phyloP scores from a whole-genome alignment of 441 rosid species.

The Gossypium davidsonii region DNA sequence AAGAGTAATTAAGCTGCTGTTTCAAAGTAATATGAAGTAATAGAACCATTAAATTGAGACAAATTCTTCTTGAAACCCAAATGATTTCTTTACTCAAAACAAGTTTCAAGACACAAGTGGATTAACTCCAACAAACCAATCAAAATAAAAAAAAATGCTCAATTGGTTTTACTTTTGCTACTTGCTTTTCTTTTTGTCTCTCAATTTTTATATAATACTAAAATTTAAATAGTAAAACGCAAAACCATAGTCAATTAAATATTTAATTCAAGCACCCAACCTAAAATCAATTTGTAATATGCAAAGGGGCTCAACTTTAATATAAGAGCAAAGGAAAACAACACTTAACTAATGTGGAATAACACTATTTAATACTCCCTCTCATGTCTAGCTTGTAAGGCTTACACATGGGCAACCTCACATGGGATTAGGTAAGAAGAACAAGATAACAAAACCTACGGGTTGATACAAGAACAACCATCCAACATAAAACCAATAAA shows the following conservation, averaged over 20 bases:
- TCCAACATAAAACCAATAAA: background rate
- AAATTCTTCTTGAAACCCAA: background rate
- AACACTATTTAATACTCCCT: background rate
- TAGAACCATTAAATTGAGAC: background rate
- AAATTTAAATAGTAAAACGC: background rate
- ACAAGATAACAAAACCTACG: background rate
- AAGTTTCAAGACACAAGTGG: background rate
- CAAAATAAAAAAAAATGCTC: background rate
- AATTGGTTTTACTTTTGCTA: background rate
- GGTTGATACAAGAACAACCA: background rate
- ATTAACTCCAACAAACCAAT: slow-evolving; percentile 8
- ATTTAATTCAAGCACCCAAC: background rate
- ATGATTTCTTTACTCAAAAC: background rate
- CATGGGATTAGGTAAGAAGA: background rate
- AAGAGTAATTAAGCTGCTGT: background rate
- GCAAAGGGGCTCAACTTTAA: background rate
- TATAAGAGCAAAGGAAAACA: background rate
- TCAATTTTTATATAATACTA: background rate
- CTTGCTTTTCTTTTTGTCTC: background rate
- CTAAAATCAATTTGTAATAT: background rate
- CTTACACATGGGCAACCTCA: background rate
- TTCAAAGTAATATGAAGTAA: slow-evolving; percentile 5
- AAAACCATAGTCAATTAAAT: background rate
- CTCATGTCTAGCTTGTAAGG: background rate
- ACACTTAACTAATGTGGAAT: background rate